Evolutionary conservation across 257 asterid species (phyloP).

Genomic region (Salvia hispanica): DNA sequence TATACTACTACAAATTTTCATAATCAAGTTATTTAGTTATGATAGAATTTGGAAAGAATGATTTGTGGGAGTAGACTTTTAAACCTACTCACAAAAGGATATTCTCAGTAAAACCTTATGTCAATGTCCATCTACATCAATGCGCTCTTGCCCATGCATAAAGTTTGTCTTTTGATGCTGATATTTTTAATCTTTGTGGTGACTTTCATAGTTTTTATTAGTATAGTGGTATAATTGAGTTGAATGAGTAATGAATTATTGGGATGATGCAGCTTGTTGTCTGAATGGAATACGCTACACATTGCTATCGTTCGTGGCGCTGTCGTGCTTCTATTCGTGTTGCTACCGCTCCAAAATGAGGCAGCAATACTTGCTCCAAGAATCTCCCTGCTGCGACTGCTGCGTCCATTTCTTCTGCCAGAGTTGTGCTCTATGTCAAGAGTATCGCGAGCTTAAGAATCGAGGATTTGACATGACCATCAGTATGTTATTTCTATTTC

Average conservation of each 20-base stretch:
- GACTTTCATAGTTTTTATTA: too few species aligned
- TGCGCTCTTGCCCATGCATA: too few species aligned
- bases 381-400: slow-evolving; percentile 73
- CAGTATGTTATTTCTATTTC: slow-evolving; percentile 38
- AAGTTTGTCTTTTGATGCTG: neutral
- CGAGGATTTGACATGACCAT: slow-evolving; percentile 79
- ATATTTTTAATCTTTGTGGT: too few species aligned
- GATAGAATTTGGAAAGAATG: too few species aligned
- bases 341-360: slow-evolving; percentile 86
- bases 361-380: slow-evolving; percentile 60
- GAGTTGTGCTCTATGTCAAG: slow-evolving; percentile 84
- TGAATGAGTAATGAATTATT: neutral
- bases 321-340: slow-evolving; percentile 72
- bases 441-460: slow-evolving; percentile 77
- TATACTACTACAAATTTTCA: too few species aligned
- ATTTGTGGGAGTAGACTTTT: too few species aligned
- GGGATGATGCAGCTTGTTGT: slow-evolving; percentile 66
- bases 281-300: slow-evolving; percentile 71
- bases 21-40: too few species aligned
- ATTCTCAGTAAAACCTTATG: too few species aligned
- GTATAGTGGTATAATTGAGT: too few species aligned
- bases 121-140: too few species aligned
- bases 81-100: too few species aligned
- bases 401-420: slow-evolving; percentile 75
- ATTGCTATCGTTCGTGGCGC: slow-evolving; percentile 64